Conservation (phyloP, 805 yeast genomes). For the Yamadazyma kitorensis region DNA sequence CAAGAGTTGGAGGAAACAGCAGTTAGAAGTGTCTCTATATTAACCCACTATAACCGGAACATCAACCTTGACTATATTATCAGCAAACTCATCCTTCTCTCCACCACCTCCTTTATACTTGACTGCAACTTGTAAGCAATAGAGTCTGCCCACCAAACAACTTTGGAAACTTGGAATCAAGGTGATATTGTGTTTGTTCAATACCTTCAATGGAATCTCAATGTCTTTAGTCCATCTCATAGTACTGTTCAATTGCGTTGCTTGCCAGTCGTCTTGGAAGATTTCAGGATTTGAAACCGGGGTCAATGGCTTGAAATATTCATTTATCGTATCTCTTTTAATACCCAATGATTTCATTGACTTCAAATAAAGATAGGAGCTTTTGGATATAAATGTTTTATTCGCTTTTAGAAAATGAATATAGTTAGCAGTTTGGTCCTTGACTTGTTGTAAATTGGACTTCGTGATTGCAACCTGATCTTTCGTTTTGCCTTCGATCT, state of each 20-base stretch:
- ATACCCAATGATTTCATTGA: conserved; percentile 36
- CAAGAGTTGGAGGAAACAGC: too few species aligned
- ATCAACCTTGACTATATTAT: conserved; percentile 31
- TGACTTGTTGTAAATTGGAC: conserved; percentile 31
- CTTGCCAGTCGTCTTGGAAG: conserved; percentile 28
- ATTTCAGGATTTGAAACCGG: conserved; percentile 22
- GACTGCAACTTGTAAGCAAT: conserved; percentile 49
- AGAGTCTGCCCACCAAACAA: conserved; percentile 59
- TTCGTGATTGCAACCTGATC: conserved; percentile 17
- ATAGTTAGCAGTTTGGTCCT: conserved; percentile 31
- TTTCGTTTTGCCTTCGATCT: background rate
- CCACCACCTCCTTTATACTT: conserved; percentile 41
- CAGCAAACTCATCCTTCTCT: conserved; percentile 32
- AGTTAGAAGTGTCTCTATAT: too few species aligned
- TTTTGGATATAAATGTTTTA: conserved; percentile 28
- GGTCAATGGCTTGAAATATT: conserved; percentile 30
- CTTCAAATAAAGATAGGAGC: conserved; percentile 34
- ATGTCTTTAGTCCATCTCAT: conserved; percentile 30
- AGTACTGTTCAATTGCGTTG: conserved; percentile 16
- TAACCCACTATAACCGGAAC: conserved; percentile 39
- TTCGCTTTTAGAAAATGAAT: conserved; percentile 34
- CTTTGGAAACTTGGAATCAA: conserved; percentile 62
- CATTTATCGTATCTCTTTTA: conserved; percentile 39
- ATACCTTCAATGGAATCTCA: conserved; percentile 39
- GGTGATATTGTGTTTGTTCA: conserved; percentile 45